Evolutionary conservation across 108 stramenopile species (phyloP).

Genomic region (Thalassiosira profunda): DNA sequence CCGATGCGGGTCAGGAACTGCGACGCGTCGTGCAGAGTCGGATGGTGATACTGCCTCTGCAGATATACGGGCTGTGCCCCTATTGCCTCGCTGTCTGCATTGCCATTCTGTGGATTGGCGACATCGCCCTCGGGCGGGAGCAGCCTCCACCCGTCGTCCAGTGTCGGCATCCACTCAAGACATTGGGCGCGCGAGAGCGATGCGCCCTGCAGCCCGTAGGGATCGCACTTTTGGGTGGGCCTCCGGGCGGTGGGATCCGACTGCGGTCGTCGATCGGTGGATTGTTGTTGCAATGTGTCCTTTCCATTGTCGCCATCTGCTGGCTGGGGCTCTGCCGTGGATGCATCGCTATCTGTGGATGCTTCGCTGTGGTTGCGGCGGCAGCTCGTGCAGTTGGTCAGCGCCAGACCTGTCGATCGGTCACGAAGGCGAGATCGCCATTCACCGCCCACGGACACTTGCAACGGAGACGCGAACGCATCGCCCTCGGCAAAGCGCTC

Average conservation of each 20-base stretch:
- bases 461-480: no score
- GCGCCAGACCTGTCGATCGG: no score
- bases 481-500: no score
- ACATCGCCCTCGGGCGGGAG: background rate
- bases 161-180: slow-evolving; percentile 17
- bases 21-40: slow-evolving; percentile 34
- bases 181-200: slow-evolving; percentile 33
- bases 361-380: no score
- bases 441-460: no score
- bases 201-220: slow-evolving; percentile 38
- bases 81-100: background rate
- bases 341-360: no score
- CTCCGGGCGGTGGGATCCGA: slow-evolving; percentile 42
- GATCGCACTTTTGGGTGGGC: slow-evolving; percentile 46
- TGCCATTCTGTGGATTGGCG: background rate
- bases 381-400: no score
- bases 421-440: no score
- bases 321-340: no score
- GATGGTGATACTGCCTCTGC: slow-evolving; percentile 29
- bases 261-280: background rate
- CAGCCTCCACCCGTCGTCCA: slow-evolving; percentile 41
- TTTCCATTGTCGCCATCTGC: no score
- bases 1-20: slow-evolving; percentile 28
- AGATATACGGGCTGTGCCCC: slow-evolving; percentile 23
- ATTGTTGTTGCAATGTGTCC: background rate